Conservation (phyloP, 331 rosid species). For the Saraca asoca region DNA sequence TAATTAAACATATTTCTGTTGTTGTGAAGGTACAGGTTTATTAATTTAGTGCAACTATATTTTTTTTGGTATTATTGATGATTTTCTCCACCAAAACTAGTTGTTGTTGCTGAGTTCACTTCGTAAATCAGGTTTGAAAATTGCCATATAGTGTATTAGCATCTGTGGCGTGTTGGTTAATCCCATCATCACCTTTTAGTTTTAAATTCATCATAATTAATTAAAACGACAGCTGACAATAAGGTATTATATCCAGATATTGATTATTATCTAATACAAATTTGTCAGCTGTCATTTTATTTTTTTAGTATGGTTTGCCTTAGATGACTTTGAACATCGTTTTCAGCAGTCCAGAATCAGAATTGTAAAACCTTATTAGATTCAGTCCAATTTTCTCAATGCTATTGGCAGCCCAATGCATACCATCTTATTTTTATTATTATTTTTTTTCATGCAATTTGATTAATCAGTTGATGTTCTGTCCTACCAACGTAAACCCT, state of each 20-base stretch:
- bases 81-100: not conserved
- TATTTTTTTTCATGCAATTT: conserved; percentile 22
- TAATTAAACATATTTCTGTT: not conserved
- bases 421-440: too few species aligned
- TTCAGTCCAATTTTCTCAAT: conserved; percentile 31
- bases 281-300: conserved; percentile 26
- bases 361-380: conserved; percentile 17
- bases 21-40: not conserved
- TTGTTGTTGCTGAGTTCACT: conserved; percentile 6
- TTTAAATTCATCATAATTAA: too few species aligned
- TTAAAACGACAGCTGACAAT: too few species aligned
- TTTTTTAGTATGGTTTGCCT: conserved; percentile 12
- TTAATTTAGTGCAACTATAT: not conserved
- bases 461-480: conserved; percentile 36
- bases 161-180: conserved; percentile 38
- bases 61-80: not conserved
- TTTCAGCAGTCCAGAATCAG: conserved; percentile 17
- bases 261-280: not conserved
- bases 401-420: not conserved
- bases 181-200: conserved; percentile 28
- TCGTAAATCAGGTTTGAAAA: not conserved
- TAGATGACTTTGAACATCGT: not conserved
- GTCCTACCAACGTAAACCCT: conserved; percentile 42
- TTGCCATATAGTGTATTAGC: conserved; percentile 23
- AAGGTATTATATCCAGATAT: too few species aligned